Evolutionary conservation across 2,329 filamentous ascomycete genomes (phyloP), one percentile per base, ranked within the genome.

Genomic region (Colletotrichum scovillei): DNA sequence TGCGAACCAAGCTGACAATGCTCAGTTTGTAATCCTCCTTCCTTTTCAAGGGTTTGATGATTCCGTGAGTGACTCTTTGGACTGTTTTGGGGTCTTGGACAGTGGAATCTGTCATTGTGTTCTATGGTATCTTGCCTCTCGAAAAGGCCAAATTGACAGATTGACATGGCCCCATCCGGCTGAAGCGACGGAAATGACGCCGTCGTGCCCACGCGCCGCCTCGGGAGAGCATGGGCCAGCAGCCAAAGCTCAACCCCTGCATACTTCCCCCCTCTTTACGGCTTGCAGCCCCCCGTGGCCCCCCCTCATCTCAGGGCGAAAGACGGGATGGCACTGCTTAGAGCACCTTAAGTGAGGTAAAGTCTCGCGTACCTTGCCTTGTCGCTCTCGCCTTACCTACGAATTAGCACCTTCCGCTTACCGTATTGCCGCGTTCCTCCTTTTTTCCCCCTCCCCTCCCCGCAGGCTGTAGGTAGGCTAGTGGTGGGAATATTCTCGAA

Each of bases 401-500:
- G 11, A 30, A 55, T 28, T 28, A 38, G 12, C 26, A 19, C 26
- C 26, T 28, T 24, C 55, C 30, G 55, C 46, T 32, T 67, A 38
- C 53, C 53, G 59, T 28, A 55, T 63, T 53, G 64, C 58, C 58
- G 57, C 64, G 26, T 19, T 32, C 32, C 30, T 12, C 16, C 42
- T n/a, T 49, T 49, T n/a, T 49, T n/a, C 35, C 70, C 70, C 70
- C 56, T 60, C 70, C 30, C 38, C 70, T n/a, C 38, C 38, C 16
- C 38, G 38, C 38, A 42, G 14, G 38, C 16, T 42, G 55, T 26
- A 56, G 35, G 55, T 26, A 56, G 35, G 32, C 35, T 38, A 69
- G 66, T 73, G 70, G 67, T 65, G 71, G 71, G 60, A 73, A 73
- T 71, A 70, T 73, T 73, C 67, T 73, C 67, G 71, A 73, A 73